phyloP scores from a whole-genome alignment of 2,329 filamentous ascomycete species.

The Curvularia spicifera region DNA sequence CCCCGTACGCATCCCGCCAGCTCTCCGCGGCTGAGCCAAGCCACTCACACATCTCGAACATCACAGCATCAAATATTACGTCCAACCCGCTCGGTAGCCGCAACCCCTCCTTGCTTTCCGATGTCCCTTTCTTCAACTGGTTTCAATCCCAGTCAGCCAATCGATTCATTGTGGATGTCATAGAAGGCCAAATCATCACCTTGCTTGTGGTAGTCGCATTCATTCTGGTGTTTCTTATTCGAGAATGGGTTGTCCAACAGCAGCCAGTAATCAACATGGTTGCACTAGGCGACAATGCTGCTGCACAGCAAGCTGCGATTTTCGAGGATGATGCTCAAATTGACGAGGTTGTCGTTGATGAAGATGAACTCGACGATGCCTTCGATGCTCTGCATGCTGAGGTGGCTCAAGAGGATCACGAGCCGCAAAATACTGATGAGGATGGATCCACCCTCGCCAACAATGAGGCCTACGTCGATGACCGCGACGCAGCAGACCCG shows the following conservation, averaged over 20 bases:
- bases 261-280: constrained; percentile 89
- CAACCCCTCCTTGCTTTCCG: constrained; percentile 59
- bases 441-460: background rate
- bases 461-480: background rate
- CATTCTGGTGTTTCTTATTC: constrained; percentile 93
- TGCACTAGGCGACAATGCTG: constrained; percentile 44
- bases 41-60: constrained; percentile 36
- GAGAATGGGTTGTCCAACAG: constrained; percentile 98
- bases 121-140: constrained; percentile 60
- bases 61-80: constrained; percentile 38
- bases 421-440: background rate
- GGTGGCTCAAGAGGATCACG: constrained; percentile 11
- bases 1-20: constrained; percentile 32
- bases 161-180: constrained; percentile 76
- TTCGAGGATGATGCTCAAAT: constrained; percentile 34
- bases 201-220: constrained; percentile 90
- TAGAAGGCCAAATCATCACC: constrained; percentile 95
- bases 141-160: constrained; percentile 71
- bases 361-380: constrained; percentile 16
- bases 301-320: constrained; percentile 32
- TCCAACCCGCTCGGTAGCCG: constrained; percentile 29
- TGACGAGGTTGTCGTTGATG: constrained; percentile 18
- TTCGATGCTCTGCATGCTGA: constrained; percentile 7
- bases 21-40: constrained; percentile 26
- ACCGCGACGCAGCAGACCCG: constrained; percentile 12